These are phyloP conservation scores for Daldinia eschscholtzii DNA, from an alignment of 2,329 filamentous ascomycete genomes.

Conservation along the genomic window DNA sequence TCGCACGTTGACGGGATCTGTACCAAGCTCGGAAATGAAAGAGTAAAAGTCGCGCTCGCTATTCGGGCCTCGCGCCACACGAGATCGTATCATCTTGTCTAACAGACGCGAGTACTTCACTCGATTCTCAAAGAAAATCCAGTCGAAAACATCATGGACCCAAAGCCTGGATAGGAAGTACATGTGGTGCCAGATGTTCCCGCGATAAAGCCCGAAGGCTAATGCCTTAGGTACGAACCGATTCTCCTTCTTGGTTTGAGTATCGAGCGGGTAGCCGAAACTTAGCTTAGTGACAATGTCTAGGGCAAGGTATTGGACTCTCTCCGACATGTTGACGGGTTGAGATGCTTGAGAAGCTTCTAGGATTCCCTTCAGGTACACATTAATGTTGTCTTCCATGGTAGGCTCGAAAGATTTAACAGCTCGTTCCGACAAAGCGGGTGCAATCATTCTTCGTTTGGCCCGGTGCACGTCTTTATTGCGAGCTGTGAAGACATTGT, in stretches of 20 bases:
- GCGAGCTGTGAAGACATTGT: slow-evolving; percentile 19
- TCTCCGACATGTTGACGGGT: slow-evolving; percentile 1
- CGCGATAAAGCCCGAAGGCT: no score
- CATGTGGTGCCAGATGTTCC: no score
- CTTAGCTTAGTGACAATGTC: slow-evolving; percentile 13
- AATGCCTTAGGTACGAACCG: slow-evolving; percentile 12
- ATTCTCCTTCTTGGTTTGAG: slow-evolving; percentile 2
- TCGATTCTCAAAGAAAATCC: no score
- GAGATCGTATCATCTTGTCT: no score
- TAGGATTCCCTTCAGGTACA: not conserved
- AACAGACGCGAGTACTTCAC: no score
- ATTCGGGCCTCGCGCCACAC: no score
- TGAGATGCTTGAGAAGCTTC: slow-evolving; percentile 1
- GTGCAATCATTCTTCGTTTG: slow-evolving; percentile 1
- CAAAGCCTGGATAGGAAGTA: no score
- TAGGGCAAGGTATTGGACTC: not conserved
- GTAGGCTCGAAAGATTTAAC: slow-evolving; percentile 8
- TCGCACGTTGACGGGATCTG: no score
- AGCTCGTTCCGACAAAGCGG: slow-evolving; percentile 2
- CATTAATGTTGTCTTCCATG: not conserved
- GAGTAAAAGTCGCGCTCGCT: no score
- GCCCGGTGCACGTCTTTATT: slow-evolving; percentile 7
- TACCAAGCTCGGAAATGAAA: no score
- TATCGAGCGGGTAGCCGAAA: slow-evolving; percentile 13
- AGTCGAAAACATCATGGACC: no score